Percentiles rank a stretch among this genome's conserved stretches.
Conservation (phyloP, 2,329 filamentous ascomycete genomes). For the Aspergillus tanneri region DNA sequence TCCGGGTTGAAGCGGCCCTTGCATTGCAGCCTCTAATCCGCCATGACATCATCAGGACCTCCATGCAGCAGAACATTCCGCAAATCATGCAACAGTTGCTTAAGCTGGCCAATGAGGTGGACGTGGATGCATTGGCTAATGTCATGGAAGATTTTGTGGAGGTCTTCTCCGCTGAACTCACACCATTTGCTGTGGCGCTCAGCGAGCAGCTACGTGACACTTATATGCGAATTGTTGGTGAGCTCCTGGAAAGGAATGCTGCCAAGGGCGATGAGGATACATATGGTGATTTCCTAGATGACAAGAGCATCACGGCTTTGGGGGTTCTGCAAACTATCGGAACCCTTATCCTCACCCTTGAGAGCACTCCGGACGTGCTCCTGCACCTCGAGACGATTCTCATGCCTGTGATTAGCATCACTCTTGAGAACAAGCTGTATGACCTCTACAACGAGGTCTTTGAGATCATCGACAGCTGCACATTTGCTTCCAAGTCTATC, state of each 20-base stretch:
- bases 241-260: slow-evolving; percentile 81
- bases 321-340: slow-evolving; percentile 97
- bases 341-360: slow-evolving; percentile 90
- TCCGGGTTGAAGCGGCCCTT: slow-evolving; percentile 89
- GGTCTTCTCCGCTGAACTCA: slow-evolving; percentile 94
- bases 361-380: slow-evolving; percentile 94
- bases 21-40: slow-evolving; percentile 93
- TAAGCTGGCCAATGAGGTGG: slow-evolving; percentile 95
- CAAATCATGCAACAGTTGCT: slow-evolving; percentile 99
- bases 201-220: slow-evolving; percentile 96
- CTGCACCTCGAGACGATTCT: slow-evolving; percentile 91
- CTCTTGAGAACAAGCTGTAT: slow-evolving; percentile 95
- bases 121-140: slow-evolving; percentile 94
- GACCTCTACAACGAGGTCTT: slow-evolving; percentile 98
- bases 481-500: slow-evolving; percentile 93
- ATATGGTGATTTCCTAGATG: slow-evolving; percentile 89
- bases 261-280: slow-evolving; percentile 73
- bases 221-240: slow-evolving; percentile 87
- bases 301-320: slow-evolving; percentile 96
- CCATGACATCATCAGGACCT: slow-evolving; percentile 87
- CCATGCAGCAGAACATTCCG: slow-evolving; percentile 96
- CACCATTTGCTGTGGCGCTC: slow-evolving; percentile 91
- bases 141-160: slow-evolving; percentile 99
- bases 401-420: slow-evolving; percentile 96
- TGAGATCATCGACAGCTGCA: slow-evolving; percentile 99